Evolutionary conservation across 257 asterid genomes (phyloP), one percentile per base, ranked within the genome.

Genomic region (Ligustrum vulgare): DNA sequence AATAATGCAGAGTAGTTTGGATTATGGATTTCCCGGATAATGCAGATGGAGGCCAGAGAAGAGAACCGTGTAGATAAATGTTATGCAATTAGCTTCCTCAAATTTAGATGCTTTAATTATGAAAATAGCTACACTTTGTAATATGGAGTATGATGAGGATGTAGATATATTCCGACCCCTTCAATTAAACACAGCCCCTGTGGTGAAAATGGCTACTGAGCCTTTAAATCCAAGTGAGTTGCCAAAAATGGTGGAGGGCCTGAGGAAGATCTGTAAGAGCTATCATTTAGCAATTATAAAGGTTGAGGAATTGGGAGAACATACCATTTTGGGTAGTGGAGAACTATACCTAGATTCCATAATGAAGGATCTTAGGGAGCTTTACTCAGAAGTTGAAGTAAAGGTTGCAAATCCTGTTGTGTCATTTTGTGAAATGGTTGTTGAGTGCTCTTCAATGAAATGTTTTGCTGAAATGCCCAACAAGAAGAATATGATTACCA

Each of bases 331-430:
- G n/a, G n/a, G n/a, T n/a, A n/a, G n/a, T n/a, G n/a, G n/a, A n/a
- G n/a, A n/a, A n/a, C n/a, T n/a, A n/a, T n/a, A n/a, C n/a, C n/a
- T n/a, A n/a, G n/a, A n/a, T n/a, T n/a, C n/a, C n/a, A n/a, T n/a
- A n/a, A n/a, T n/a, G n/a, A n/a, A n/a, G n/a, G n/a, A n/a, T n/a
- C n/a, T n/a, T n/a, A n/a, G n/a, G n/a, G n/a, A n/a, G n/a, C n/a
- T n/a, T n/a, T n/a, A n/a, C n/a, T n/a, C n/a, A n/a, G n/a, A n/a
- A n/a, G n/a, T n/a, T n/a, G n/a, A n/a, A n/a, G n/a, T n/a, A n/a
- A n/a, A n/a, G n/a, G n/a, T n/a, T n/a, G n/a, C 99, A 41, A 98
- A 94, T 84, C 99, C 99, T 70, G 99, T 94, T 67, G 99, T 94
- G 82, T 89, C 99, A 5, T 94, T 94, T 78, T 92, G 98, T 80